Evolutionary conservation across 176 grass and related monocot species (phyloP).

Genomic region (Neostapfia colusana): DNA sequence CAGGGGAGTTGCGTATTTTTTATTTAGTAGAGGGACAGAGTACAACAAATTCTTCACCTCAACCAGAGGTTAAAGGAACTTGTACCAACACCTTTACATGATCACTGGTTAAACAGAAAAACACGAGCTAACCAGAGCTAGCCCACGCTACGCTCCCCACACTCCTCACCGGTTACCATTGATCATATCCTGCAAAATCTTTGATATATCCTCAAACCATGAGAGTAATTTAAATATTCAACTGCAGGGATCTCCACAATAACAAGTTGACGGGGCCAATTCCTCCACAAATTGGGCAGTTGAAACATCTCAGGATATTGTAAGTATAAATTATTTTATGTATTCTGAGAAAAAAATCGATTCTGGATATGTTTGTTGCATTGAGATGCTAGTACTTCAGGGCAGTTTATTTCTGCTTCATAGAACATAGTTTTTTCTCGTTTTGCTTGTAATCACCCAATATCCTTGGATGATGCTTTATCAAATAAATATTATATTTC

Average conservation of each 20-base stretch:
- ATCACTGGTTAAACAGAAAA: no score
- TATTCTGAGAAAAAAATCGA: neutral
- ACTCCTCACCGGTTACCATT: neutral
- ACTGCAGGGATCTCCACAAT: slow-evolving; percentile 92
- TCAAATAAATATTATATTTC: slow-evolving; percentile 14
- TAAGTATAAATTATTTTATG: slow-evolving; percentile 54
- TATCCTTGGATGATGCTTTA: neutral
- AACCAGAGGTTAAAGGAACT: no score
- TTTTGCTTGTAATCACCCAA: neutral
- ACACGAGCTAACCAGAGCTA: no score
- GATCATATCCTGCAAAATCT: slow-evolving; percentile 9
- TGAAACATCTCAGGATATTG: slow-evolving; percentile 94
- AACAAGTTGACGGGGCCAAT: slow-evolving; percentile 99
- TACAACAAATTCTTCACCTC: no score
- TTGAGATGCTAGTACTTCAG: neutral
- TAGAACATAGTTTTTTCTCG: neutral
- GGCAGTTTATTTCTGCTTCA: slow-evolving; percentile 2
- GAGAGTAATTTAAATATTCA: slow-evolving; percentile 25
- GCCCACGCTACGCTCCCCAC: no score
- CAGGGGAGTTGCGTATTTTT: no score
- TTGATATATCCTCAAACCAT: slow-evolving; percentile 4
- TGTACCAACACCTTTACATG: no score
- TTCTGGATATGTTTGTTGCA: neutral
- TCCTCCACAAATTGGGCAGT: slow-evolving; percentile 81
- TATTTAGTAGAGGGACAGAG: no score